Conservation (phyloP, 306 rosid species). For the Cicer arietinum region DNA sequence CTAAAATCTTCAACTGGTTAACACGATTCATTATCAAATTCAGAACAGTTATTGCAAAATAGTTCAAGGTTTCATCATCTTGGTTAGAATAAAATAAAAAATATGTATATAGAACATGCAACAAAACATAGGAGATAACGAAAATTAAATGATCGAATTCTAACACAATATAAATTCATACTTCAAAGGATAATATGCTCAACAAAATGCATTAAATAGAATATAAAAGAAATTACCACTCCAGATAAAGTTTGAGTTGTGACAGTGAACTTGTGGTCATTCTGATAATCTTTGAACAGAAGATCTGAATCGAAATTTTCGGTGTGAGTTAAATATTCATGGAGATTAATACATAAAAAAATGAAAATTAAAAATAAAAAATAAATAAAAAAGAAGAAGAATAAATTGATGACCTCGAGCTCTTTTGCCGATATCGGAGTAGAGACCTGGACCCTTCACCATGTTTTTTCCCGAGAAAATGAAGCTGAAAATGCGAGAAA, state of each 20-base stretch:
- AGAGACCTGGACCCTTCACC: constrained; percentile 98
- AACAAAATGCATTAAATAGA: background rate
- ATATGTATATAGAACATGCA: background rate
- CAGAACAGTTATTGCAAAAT: background rate
- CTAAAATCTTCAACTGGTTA: background rate
- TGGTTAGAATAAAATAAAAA: background rate
- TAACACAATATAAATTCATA: background rate
- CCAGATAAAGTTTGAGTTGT: constrained; percentile 75
- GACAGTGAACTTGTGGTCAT: constrained; percentile 91
- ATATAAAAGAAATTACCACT: constrained; percentile 58
- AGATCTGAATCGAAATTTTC: constrained; percentile 59
- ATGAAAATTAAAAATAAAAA: background rate
- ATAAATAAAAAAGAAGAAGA: background rate
- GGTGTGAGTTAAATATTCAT: background rate
- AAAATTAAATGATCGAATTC: background rate
- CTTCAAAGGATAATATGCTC: no score
- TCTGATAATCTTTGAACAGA: constrained; percentile 89
- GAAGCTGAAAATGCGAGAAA: constrained; percentile 47
- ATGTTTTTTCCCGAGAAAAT: constrained; percentile 58
- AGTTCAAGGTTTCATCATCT: constrained; percentile 6
- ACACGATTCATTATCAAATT: constrained; percentile 8
- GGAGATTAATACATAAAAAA: background rate
- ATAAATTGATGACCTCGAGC: constrained; percentile 67
- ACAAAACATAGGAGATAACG: background rate
- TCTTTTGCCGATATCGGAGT: constrained; percentile 87